Evolutionary conservation across 352 stramenopile species (phyloP).

Genomic region (Globisporangium paddicum): DNA sequence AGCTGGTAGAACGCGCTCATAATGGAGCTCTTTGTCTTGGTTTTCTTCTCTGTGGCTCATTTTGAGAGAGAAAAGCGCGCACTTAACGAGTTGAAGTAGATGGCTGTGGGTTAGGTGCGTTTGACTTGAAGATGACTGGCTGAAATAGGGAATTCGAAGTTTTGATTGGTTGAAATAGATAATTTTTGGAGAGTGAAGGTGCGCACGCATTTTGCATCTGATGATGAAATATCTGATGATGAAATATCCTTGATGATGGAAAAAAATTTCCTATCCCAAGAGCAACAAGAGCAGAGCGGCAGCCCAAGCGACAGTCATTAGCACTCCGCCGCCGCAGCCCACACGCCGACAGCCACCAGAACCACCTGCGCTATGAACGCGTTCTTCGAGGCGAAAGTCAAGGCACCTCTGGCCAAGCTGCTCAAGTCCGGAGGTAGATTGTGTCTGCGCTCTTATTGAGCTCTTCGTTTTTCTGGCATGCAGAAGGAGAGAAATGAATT

Average conservation of each 20-base stretch:
- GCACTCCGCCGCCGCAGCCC: background rate
- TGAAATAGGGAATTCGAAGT: background rate
- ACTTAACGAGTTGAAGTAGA: background rate
- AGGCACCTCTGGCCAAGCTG: slow-evolving; percentile 40
- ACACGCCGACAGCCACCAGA: background rate
- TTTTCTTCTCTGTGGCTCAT: background rate
- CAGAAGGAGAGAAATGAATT: background rate
- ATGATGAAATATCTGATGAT: background rate
- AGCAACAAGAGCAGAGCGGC: background rate
- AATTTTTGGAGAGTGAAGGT: background rate
- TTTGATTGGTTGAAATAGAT: background rate
- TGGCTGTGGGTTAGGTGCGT: background rate
- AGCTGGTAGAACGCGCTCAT: slow-evolving; percentile 59
- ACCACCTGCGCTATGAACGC: background rate
- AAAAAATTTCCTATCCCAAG: background rate
- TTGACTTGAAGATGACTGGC: background rate
- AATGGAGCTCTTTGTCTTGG: background rate
- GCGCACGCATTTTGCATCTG: background rate
- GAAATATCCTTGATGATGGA: background rate
- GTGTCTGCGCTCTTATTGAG: background rate
- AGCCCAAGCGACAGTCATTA: background rate
- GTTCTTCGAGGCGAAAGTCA: slow-evolving; percentile 69
- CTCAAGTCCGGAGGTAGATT: slow-evolving; percentile 5
- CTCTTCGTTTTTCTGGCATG: background rate
- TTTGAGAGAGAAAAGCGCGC: background rate